phyloP scores from a whole-genome alignment of 2,329 filamentous ascomycete species.

The Cercospora sesami region DNA sequence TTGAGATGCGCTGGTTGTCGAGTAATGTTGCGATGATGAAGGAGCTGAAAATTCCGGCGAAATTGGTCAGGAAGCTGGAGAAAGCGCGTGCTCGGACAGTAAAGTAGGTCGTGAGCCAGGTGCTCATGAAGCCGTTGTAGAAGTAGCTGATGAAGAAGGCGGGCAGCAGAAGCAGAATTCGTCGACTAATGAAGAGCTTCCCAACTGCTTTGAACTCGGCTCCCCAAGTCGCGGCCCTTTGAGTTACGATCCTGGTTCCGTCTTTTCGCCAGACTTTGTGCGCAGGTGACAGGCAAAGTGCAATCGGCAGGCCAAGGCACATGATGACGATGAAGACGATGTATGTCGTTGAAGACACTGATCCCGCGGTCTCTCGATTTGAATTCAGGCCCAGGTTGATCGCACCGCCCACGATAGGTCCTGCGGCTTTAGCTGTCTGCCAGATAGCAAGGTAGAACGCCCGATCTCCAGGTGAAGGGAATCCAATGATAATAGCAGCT shows the following conservation, averaged over 20 bases:
- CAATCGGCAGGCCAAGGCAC: constrained; percentile 41
- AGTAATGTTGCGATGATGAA: constrained; percentile 22
- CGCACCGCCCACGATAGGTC: constrained; percentile 50
- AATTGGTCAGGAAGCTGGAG: constrained; percentile 46
- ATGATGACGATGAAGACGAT: constrained; percentile 48
- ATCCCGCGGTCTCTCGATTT: constrained; percentile 44
- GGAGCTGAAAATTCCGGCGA: constrained; percentile 31
- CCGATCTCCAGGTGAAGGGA: constrained; percentile 43
- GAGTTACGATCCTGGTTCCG: constrained; percentile 41
- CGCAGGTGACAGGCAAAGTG: constrained; percentile 43
- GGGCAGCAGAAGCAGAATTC: constrained; percentile 44
- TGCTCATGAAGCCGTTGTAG: constrained; percentile 48
- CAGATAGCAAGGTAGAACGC: constrained; percentile 50
- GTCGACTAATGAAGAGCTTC: constrained; percentile 30
- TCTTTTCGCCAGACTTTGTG: constrained; percentile 46
- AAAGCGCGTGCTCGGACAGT: constrained; percentile 50
- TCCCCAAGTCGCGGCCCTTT: constrained; percentile 28
- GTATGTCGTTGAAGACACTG: constrained; percentile 42
- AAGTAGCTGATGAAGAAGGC: constrained; percentile 44
- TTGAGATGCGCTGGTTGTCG: constrained; percentile 15
- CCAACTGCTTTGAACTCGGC: constrained; percentile 43
- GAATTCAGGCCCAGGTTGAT: constrained; percentile 53
- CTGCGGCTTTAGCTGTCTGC: constrained; percentile 54
- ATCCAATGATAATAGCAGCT: constrained; percentile 52
- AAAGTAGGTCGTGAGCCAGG: constrained; percentile 52